Base-by-base conservation (phyloP, 2,329 filamentous ascomycete species). In the Graphilbum ipis-grandicollis region DNA sequence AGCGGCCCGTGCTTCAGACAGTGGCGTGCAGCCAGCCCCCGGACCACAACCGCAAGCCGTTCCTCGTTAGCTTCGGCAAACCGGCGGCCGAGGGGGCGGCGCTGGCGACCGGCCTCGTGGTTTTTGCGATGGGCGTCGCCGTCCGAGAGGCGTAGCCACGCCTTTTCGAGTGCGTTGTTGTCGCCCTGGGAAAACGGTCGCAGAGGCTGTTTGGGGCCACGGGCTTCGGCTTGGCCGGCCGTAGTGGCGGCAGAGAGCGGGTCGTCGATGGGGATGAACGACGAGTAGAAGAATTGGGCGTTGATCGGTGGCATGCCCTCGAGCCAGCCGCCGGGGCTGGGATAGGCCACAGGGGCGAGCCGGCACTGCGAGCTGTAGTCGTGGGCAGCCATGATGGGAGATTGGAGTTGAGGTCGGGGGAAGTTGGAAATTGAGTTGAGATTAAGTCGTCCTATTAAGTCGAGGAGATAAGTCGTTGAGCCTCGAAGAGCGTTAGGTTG, bases 241-340 rank as follows among this genome's bases (percentile, higher is more conserved):
- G 65, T 54, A 57, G 66, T 54, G 10, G 63, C 58, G 2, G 78
- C 70, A 9, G 79, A 83, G n/a, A 93, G 66, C 19, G 83, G 83
- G 50, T 93, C 85, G 50, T 93, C 85, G 50, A 93, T 85, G 22
- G 84, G 78, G 35, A 88, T 68, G 12, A 75, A 63, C 10, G 84
- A 90, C 13, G 75, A 70, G 55, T 93, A 93, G 57, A 93, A 93
- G 59, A 84, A 93, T 44, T 84, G 81, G 18, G 78, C 67, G 23
- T 66, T 63, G 37, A 79, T 54, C 0, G 71, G 65, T 14, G 79
- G 78, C 19, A 69, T 63, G 37, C 59, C 62, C 37, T 65, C 57
- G 32, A 58, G 52, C 39, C 55, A 55, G 19, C 52, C 41, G 19
- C 48, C 40, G 5, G 54, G 47, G 39, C 54, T 47, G 21, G 55